Percentiles rank a stretch among this genome's conserved stretches.
phyloP scores from a whole-genome alignment of 1,284 basidiomycete genomes.

The Boletus sp. region DNA sequence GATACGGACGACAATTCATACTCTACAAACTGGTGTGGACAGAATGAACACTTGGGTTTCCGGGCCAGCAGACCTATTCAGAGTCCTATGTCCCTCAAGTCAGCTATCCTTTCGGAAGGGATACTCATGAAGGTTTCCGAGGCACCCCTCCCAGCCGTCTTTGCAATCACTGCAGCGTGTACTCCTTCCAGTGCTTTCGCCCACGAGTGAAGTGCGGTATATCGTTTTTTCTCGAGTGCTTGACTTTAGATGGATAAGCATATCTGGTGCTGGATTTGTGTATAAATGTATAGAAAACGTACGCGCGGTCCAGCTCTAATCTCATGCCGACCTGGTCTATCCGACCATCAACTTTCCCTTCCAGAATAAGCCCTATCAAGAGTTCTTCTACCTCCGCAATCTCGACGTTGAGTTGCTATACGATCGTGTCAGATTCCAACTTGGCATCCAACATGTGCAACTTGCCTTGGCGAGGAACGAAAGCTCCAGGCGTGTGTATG shows the following conservation, averaged over 20 bases:
- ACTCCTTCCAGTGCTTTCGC: constrained; percentile 70
- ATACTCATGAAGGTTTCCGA: constrained; percentile 30
- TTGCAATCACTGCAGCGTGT: constrained; percentile 68
- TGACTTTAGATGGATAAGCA: constrained; percentile 47
- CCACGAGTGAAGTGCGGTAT: constrained; percentile 80
- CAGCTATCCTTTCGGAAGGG: constrained; percentile 31
- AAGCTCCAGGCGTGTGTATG: constrained; percentile 91
- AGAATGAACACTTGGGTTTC: too few species aligned
- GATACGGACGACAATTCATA: background rate
- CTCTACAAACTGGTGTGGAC: constrained; percentile 8
- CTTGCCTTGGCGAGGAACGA: constrained; percentile 84
- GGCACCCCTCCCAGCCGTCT: constrained; percentile 49
- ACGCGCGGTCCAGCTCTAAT: constrained; percentile 88
- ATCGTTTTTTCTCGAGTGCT: constrained; percentile 79
- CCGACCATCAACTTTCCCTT: constrained; percentile 90
- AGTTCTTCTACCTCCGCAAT: constrained; percentile 88
- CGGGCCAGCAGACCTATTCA: too few species aligned
- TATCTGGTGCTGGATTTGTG: too few species aligned
- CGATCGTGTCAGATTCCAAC: background rate
- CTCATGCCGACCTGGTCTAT: constrained; percentile 95
- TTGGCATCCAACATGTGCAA: background rate
- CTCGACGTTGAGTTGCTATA: constrained; percentile 88
- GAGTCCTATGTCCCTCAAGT: constrained; percentile 30
- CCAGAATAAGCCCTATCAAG: constrained; percentile 89
- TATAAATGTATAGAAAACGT: too few species aligned